Base-by-base conservation (phyloP, 2,329 filamentous ascomycete species). In the Fusarium armeniacum region DNA sequence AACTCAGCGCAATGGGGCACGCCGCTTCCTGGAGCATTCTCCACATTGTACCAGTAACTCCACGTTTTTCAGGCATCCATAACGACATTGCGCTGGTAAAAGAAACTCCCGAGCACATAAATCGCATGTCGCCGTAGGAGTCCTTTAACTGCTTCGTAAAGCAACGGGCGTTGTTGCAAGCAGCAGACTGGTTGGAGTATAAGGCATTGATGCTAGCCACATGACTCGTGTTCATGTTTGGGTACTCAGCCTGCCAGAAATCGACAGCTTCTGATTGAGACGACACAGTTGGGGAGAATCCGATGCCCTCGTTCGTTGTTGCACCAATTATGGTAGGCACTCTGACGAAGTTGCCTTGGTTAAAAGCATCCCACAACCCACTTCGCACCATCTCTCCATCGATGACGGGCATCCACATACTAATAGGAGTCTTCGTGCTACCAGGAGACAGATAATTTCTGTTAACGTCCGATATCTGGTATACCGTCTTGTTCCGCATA, bases 11-110 rank as follows among this genome's bases (percentile, higher is more conserved):
- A 90, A 74, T 94, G 91, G 9, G 85, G 83, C 0, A 91, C 33
- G 15, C 57, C 40, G 15, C 13, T 36, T 5, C 57, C 89, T 0
- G 91, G 74, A 0, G 79, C 80, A 68, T 93, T 90, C 41, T 87
- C 80, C 6, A 93, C 91, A 60, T 90, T 86, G 80, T 89, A 93
- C 44, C 86, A 87, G 76, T 94, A 94, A 74, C 87, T 90, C 85
- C 87, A 94, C 24, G 84, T 86, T 2, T 76, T 18, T 74, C 28
- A 36, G 81, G 70, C 22, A 78, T 79, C 60, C 80, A 72, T 2
- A 58, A 66, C 2, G 75, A 71, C 32, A 82, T 72, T 13, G 67
- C 67, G 8, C 71, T 60, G 6, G 75, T 76, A 36, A 79, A 70
- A 47, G 72, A 76, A n/a, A 80, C 66, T 3, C 77, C 72, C 0